Evolutionary conservation across 805 yeast genomes (phyloP).

Genomic region (Nakazawaea holstii): DNA sequence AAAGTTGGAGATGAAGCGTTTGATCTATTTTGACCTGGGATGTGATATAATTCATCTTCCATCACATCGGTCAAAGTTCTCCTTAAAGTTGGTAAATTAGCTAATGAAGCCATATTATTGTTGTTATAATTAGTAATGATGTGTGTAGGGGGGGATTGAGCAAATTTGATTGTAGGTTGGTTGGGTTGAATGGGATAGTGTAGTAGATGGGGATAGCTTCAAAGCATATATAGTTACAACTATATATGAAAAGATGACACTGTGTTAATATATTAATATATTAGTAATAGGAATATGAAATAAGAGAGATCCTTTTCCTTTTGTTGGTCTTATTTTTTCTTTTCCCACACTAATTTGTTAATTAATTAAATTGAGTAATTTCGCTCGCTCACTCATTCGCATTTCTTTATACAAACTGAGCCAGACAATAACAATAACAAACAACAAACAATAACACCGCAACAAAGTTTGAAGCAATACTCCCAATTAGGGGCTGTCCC

Average conservation of each 20-base stretch:
- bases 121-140: background rate
- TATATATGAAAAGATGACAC: too few relatives aligned
- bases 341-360: background rate
- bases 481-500: too few relatives aligned
- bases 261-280: background rate
- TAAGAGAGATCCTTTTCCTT: background rate
- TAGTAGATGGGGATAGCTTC: too few relatives aligned
- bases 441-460: too few relatives aligned
- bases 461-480: too few relatives aligned
- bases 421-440: background rate
- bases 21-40: conserved; percentile 22
- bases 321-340: background rate
- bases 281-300: background rate
- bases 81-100: conserved; percentile 43
- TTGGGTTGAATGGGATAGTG: too few relatives aligned
- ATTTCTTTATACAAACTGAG: background rate
- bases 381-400: background rate
- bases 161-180: too few relatives aligned
- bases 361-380: background rate
- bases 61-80: conserved; percentile 52
- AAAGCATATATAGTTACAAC: background rate
- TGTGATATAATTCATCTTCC: conserved; percentile 54
- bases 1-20: conserved; percentile 19
- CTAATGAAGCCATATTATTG: conserved; percentile 40
- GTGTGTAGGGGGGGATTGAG: background rate